Conservation (phyloP, 495 filamentous ascomycete genomes). For the Aspergillus campestris region DNA sequence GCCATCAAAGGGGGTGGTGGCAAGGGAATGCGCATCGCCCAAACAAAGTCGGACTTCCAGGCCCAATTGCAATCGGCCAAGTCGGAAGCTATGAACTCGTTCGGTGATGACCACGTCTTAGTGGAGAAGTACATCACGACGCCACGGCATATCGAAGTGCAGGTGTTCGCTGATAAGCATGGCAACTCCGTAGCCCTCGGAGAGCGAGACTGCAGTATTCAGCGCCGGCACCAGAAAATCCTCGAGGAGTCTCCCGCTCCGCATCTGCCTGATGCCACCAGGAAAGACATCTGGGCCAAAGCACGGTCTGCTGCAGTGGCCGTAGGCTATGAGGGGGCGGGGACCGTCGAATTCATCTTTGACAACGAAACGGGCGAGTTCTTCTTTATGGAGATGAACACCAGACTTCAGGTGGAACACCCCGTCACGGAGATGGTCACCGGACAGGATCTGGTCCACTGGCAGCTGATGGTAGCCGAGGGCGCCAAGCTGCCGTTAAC, state of each 20-base stretch:
- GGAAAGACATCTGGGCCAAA: slow-evolving; percentile 90
- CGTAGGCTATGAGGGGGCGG: slow-evolving; percentile 91
- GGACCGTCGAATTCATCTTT: slow-evolving; percentile 98
- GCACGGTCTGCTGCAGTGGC: slow-evolving; percentile 81
- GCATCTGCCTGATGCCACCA: slow-evolving; percentile 64
- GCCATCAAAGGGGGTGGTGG: slow-evolving; percentile 95
- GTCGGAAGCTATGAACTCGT: slow-evolving; percentile 81
- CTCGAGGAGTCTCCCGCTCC: slow-evolving; percentile 94
- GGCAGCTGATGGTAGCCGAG: slow-evolving; percentile 91
- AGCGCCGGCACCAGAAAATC: slow-evolving; percentile 92
- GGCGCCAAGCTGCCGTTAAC: slow-evolving; percentile 79
- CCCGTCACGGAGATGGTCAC: slow-evolving; percentile 97
- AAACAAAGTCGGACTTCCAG: slow-evolving; percentile 64
- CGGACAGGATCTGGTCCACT: slow-evolving; percentile 87
- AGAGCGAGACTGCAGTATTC: slow-evolving; percentile 81
- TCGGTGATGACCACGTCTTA: slow-evolving; percentile 93
- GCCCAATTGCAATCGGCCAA: slow-evolving; percentile 79
- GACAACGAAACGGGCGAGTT: slow-evolving; percentile 91
- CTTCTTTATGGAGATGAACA: slow-evolving; percentile 99
- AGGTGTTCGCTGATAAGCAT: slow-evolving; percentile 89
- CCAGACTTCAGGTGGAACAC: slow-evolving; percentile 91
- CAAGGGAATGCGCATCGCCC: slow-evolving; percentile 97
- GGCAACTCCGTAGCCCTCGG: slow-evolving; percentile 79
- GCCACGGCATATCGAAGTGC: slow-evolving; percentile 94
- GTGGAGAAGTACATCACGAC: slow-evolving; percentile 96